Evolutionary conservation across 1,284 basidiomycete genomes (phyloP).

Genomic region (Boletus mariae): DNA sequence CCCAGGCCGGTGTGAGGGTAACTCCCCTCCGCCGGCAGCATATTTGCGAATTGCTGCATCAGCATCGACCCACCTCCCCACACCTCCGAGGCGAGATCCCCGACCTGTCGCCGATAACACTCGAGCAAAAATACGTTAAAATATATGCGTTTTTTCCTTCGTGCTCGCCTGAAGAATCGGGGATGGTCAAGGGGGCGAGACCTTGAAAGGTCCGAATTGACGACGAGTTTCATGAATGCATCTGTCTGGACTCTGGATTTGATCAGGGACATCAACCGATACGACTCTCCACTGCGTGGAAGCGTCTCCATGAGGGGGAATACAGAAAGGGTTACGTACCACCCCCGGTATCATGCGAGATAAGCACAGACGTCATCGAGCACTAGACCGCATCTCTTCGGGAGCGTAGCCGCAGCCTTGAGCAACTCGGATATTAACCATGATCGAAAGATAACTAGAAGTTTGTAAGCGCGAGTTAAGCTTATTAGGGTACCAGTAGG

Average conservation of each 20-base stretch:
- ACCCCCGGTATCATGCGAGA: background rate
- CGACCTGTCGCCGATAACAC: background rate
- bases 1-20: background rate
- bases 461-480: background rate
- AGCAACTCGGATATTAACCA: background rate
- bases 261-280: background rate
- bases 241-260: background rate
- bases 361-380: background rate
- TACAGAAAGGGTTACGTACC: constrained; percentile 1
- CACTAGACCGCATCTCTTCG: background rate
- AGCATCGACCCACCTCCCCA: background rate
- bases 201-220: background rate
- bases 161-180: background rate
- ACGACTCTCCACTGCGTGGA: background rate
- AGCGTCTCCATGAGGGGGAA: background rate
- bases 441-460: background rate
- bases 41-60: background rate
- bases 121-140: constrained; percentile 2
- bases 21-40: background rate
- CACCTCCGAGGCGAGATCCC: background rate
- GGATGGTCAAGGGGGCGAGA: background rate
- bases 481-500: background rate
- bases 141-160: background rate
- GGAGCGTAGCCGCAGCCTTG: background rate
- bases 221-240: background rate